These are phyloP conservation scores for Linum tenue DNA, from an alignment of 345 rosid genomes.

Conservation along the genomic window DNA sequence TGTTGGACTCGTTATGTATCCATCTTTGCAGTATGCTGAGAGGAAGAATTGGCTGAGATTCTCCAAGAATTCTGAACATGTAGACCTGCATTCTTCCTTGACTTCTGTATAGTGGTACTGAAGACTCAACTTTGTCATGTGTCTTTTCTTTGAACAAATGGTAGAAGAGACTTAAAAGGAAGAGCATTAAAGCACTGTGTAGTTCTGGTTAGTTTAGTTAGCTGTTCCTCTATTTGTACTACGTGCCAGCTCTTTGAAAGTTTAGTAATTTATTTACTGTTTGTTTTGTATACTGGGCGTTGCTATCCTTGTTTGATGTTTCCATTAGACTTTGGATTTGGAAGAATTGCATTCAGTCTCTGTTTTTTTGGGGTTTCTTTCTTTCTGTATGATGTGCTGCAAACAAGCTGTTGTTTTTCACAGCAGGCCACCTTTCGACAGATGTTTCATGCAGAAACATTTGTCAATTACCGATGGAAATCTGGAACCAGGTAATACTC, in stretches of 20 bases:
- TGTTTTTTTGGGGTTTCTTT: not conserved
- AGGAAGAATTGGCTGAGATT: conserved; percentile 4
- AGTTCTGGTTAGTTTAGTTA: too few species aligned
- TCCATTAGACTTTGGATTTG: not conserved
- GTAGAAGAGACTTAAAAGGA: too few species aligned
- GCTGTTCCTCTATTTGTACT: too few species aligned
- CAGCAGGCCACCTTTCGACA: not conserved
- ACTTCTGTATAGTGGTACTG: too few species aligned
- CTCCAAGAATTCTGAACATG: not conserved
- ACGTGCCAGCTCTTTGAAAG: too few species aligned
- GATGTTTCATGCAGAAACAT: conserved; percentile 16
- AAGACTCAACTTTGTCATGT: too few species aligned
- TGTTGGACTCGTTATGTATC: not conserved
- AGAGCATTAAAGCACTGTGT: too few species aligned
- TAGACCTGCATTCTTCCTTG: not conserved
- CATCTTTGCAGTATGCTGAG: not conserved
- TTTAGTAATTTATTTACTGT: too few species aligned
- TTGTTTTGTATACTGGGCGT: too few species aligned
- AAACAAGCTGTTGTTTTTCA: conserved; percentile 6
- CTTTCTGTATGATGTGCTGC: conserved; percentile 5
- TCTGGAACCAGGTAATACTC: conserved; percentile 9
- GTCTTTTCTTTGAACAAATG: too few species aligned
- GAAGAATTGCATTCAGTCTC: not conserved
- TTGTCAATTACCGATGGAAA: conserved; percentile 22
- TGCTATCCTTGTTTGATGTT: conserved; percentile 3